Percentiles rank a stretch among this genome's conserved stretches.
phyloP scores from a whole-genome alignment of 192 early-diverging fungal genomes.

The Linnemannia hyalina region DNA sequence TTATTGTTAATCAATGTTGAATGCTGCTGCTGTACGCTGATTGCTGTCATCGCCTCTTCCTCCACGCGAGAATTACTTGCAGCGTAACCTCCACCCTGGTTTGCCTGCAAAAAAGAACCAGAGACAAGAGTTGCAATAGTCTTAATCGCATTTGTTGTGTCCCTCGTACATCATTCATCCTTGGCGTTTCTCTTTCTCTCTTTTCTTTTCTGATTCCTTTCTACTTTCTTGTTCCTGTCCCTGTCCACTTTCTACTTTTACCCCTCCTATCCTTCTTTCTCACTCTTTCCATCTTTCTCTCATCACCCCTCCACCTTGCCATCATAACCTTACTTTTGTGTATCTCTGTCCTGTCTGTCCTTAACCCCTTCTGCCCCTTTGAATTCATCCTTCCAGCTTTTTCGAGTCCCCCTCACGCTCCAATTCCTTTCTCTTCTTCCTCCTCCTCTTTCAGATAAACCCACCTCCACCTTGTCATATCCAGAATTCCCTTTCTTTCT shows the following conservation, averaged over 20 bases:
- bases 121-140: background rate
- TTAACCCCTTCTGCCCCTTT: slow-evolving; percentile 5
- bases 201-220: background rate
- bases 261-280: background rate
- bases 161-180: background rate
- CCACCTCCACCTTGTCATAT: slow-evolving; percentile 7
- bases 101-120: background rate
- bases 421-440: slow-evolving; percentile 2
- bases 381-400: slow-evolving; percentile 2
- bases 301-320: slow-evolving; percentile 2
- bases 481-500: background rate
- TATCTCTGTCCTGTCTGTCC: background rate
- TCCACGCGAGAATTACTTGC: slow-evolving; percentile 42
- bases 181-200: slow-evolving; percentile 2
- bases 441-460: slow-evolving; percentile 18
- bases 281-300: background rate
- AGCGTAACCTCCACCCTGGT: background rate
- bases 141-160: background rate
- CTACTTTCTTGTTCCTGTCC: slow-evolving; percentile 4
- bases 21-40: too few species aligned
- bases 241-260: slow-evolving; percentile 6
- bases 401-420: slow-evolving; percentile 2
- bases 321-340: slow-evolving; percentile 10
- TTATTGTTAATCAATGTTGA: background rate
- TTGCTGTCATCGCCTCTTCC: slow-evolving; percentile 1